Base-by-base conservation (phyloP, 257 asterid genomes). In the Solanum ahanhuiri region DNA sequence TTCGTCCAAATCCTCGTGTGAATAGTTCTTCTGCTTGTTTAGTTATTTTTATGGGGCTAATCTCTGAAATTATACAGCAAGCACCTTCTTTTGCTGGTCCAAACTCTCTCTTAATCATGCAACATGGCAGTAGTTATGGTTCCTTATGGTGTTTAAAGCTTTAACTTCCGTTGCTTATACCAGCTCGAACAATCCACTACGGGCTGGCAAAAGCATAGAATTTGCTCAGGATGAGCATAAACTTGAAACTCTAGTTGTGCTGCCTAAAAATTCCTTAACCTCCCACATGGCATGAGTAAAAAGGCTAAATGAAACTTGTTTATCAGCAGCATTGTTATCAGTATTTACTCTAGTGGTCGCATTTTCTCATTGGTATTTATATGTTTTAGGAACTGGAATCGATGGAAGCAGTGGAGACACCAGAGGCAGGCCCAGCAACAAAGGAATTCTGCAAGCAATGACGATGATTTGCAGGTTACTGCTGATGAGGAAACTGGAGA, bases 401-500 rank as follows among this genome's bases (percentile, higher is more conserved):
- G 89, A 89, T 97, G 95, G 98, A 94, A 93, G 91, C 95, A 86
- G 34, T 83, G 97, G 96, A 94, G 97, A 85, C 91, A 67, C 57
- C 93, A 72, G 81, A 92, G 89, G 82, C 93, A 81, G 87, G 83
- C 66, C 20, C 91, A 82, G 85, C 92, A 85, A 87, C 96, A 86
- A 84, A 89, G 86, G 85, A 31, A 86, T 86, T 64, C 94, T 37
- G 84, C 88, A 23, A 57, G 35, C 77, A 70, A 58, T 67, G 94
- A 89, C 22, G 34, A 85, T 58, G 58, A 85, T 28, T 57, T 89
- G 14, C 93, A 90, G 83, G 91, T 43, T 71, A 88, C 83, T 57
- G 86, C 86, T 17, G 99, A 93, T 35, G 99, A 95, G 54, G 99
- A 94, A 45, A 43, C 89, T 14, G 94, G 89, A 79, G 93, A 93